Evolutionary conservation across 2,329 filamentous ascomycete genomes (phyloP).

Genomic region (Fusarium sp.): DNA sequence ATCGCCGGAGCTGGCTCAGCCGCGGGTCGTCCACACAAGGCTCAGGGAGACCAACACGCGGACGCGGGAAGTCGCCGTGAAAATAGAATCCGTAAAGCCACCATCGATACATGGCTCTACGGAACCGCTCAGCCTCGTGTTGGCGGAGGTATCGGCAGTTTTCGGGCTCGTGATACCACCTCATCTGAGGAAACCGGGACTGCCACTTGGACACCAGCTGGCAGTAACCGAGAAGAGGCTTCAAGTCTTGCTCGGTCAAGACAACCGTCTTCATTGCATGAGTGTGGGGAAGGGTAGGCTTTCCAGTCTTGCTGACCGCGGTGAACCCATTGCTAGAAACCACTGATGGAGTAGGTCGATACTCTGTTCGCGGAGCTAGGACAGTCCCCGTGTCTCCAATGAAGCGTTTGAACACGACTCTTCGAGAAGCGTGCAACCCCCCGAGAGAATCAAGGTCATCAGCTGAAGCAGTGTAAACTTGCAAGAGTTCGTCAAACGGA

Average conservation of each 20-base stretch:
- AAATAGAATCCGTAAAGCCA: constrained; percentile 63
- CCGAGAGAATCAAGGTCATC: constrained; percentile 47
- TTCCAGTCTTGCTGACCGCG: constrained; percentile 36
- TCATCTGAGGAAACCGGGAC: constrained; percentile 53
- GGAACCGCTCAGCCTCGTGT: constrained; percentile 56
- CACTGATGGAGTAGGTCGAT: constrained; percentile 7
- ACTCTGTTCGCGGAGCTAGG: constrained; percentile 32
- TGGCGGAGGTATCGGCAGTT: constrained; percentile 54
- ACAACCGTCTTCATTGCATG: constrained; percentile 39
- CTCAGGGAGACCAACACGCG: constrained; percentile 50
- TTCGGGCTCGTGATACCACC: constrained; percentile 57
- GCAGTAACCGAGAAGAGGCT: constrained; percentile 48
- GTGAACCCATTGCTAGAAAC: constrained; percentile 31
- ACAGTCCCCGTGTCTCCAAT: constrained; percentile 45
- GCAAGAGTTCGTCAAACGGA: constrained; percentile 57
- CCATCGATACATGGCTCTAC: constrained; percentile 61
- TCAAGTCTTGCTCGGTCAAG: constrained; percentile 48
- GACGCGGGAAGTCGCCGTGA: constrained; percentile 54
- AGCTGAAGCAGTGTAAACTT: constrained; percentile 54
- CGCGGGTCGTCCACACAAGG: constrained; percentile 53
- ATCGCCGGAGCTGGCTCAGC: constrained; percentile 54
- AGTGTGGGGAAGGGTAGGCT: constrained; percentile 4
- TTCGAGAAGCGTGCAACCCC: constrained; percentile 51
- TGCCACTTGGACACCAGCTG: constrained; percentile 52
- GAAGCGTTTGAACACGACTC: constrained; percentile 51